Conservation (phyloP, 148 eudicot genomes). For the Dysphania ambrosioides region DNA sequence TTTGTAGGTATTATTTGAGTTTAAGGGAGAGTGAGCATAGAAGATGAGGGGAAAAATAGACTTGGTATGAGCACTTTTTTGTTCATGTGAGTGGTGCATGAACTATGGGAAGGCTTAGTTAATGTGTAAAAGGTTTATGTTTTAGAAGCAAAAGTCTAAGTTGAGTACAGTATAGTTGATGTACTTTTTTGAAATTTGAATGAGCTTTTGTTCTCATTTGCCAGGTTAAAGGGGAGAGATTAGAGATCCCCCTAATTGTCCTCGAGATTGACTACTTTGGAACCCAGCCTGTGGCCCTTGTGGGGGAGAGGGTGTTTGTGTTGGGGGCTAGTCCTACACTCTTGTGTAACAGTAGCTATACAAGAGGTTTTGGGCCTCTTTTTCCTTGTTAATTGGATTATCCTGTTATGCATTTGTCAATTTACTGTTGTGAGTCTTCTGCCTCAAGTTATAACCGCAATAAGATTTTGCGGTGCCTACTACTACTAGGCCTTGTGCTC, state of each 20-base stretch:
- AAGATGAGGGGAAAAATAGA: not conserved
- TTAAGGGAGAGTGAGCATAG: too few relatives aligned
- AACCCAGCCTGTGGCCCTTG: slow-evolving; percentile 5
- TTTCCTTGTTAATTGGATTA: too few relatives aligned
- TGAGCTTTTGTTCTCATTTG: slow-evolving; percentile 21
- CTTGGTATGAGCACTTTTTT: slow-evolving; percentile 2
- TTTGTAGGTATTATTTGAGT: not conserved
- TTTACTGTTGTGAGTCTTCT: too few relatives aligned
- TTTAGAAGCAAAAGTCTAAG: slow-evolving; percentile 10
- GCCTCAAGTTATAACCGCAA: too few relatives aligned
- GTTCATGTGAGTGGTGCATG: slow-evolving; percentile 3
- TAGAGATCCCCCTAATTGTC: slow-evolving; percentile 18
- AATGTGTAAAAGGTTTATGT: slow-evolving; percentile 32
- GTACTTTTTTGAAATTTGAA: slow-evolving; percentile 22
- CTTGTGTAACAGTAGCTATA: too few relatives aligned
- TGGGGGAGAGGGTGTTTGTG: too few relatives aligned
- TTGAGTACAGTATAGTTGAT: slow-evolving; percentile 13
- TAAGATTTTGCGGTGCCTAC: too few relatives aligned
- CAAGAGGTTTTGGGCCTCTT: not conserved
- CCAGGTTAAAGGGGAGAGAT: slow-evolving; percentile 4
- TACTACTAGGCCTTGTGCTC: too few relatives aligned
- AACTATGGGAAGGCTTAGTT: too few relatives aligned
- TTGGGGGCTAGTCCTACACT: not conserved
- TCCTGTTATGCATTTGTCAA: too few relatives aligned
- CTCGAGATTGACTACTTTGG: slow-evolving; percentile 18